A percentile compares a stretch with the other conserved stretches of the same genome.
phyloP scores from a whole-genome alignment of 345 rosid genomes.

The Acer saccharum region DNA sequence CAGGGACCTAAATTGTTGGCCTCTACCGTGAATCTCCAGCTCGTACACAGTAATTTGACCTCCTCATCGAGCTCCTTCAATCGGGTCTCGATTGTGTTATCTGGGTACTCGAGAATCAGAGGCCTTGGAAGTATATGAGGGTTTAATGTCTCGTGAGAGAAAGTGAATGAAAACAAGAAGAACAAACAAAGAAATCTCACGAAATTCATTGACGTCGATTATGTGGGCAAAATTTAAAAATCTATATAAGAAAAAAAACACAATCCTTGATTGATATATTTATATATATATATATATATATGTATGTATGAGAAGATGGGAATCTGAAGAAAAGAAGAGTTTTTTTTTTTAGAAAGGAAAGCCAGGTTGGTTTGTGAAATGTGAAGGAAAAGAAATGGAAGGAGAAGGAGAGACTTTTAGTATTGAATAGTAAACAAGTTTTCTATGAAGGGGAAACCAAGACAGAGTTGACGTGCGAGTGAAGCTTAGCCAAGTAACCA shows the following conservation, averaged over 20 bases:
- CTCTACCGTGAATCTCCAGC: conserved; percentile 93
- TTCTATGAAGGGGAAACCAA: neutral
- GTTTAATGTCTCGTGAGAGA: conserved; percentile 39
- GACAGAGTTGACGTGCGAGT: conserved; percentile 6
- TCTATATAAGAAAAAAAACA: neutral
- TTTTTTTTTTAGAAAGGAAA: too few species aligned
- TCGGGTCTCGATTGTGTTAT: conserved; percentile 30
- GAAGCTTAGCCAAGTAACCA: neutral
- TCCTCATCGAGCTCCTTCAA: conserved; percentile 45
- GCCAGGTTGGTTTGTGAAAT: too few species aligned
- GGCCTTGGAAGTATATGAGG: conserved; percentile 57
- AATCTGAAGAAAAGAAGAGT: too few species aligned
- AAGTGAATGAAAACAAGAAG: conserved; percentile 34
- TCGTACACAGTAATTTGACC: conserved; percentile 59
- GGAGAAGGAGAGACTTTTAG: too few species aligned
- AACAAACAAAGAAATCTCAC: conserved; percentile 37
- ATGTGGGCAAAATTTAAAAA: neutral
- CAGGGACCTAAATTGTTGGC: conserved; percentile 80
- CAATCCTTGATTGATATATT: neutral
- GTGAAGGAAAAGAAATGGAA: too few species aligned
- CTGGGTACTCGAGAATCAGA: conserved; percentile 57
- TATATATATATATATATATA: too few species aligned
- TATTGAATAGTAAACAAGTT: conserved; percentile 10
- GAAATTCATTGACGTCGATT: conserved; percentile 33
- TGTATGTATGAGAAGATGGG: too few species aligned